Evolutionary conservation across 2,329 filamentous ascomycete genomes (phyloP).

Genomic region (Trichoderma polysporum): DNA sequence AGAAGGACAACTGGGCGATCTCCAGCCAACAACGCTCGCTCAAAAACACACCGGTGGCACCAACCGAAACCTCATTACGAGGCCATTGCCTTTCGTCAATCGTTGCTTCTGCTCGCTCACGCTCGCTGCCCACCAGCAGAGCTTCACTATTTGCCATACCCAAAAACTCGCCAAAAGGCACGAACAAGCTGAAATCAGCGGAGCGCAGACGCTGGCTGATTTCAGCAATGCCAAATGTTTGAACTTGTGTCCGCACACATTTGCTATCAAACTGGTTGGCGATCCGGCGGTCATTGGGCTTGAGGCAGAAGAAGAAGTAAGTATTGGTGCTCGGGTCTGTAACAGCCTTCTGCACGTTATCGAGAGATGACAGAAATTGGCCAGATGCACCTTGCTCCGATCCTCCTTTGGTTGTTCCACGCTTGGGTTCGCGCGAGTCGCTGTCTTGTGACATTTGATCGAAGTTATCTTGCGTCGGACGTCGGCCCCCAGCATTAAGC

Average conservation of each 20-base stretch:
- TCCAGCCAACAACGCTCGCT: conserved; percentile 96
- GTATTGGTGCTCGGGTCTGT: conserved; percentile 80
- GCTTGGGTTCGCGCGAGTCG: conserved; percentile 47
- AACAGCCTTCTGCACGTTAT: conserved; percentile 87
- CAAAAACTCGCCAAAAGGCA: conserved; percentile 94
- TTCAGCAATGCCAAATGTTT: conserved; percentile 94
- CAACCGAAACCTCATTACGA: conserved; percentile 83
- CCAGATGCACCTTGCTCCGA: conserved; percentile 83
- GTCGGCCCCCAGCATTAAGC: conserved; percentile 35
- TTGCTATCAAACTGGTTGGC: conserved; percentile 99
- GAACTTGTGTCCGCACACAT: conserved; percentile 90
- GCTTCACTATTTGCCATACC: conserved; percentile 82
- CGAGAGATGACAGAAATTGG: conserved; percentile 85
- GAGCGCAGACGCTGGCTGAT: conserved; percentile 91
- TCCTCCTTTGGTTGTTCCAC: conserved; percentile 24
- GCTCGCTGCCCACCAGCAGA: conserved; percentile 85
- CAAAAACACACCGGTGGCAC: conserved; percentile 90
- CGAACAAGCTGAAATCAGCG: conserved; percentile 92
- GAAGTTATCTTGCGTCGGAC: conserved; percentile 43
- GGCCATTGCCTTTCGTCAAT: conserved; percentile 93
- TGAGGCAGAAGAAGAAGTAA: conserved; percentile 96
- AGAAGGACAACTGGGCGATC: conserved; percentile 72
- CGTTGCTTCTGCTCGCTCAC: conserved; percentile 87
- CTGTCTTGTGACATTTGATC: conserved; percentile 51
- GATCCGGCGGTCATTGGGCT: conserved; percentile 94